Conservation (phyloP, 108 stramenopile species). For the Nitzschia inconspicua region DNA sequence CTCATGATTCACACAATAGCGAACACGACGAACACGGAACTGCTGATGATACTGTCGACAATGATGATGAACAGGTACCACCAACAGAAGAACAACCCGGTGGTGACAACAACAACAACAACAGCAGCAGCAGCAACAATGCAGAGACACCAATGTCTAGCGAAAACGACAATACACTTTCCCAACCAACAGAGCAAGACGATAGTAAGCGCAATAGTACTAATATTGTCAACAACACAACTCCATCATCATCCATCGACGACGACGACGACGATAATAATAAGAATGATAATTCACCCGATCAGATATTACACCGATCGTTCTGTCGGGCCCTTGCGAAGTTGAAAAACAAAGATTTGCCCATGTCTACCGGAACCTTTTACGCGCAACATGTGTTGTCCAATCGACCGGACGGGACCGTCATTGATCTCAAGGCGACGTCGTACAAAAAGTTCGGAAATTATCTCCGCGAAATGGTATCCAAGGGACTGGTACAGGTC, state of each 20-base stretch:
- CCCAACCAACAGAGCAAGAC: too few species aligned
- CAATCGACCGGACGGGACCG: slow-evolving; percentile 34
- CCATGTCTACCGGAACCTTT: slow-evolving; percentile 65
- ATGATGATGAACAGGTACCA: neutral
- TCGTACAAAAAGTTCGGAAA: slow-evolving; percentile 74
- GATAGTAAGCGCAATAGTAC: too few species aligned
- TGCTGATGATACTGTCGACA: slow-evolving; percentile 2
- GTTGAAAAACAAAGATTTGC: slow-evolving; percentile 52
- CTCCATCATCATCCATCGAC: too few species aligned
- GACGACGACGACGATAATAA: too few species aligned
- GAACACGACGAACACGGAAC: slow-evolving; percentile 6
- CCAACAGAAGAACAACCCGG: neutral
- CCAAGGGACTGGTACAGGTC: slow-evolving; percentile 46
- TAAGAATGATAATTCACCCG: slow-evolving; percentile 16
- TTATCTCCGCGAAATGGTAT: slow-evolving; percentile 59
- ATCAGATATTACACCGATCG: slow-evolving; percentile 42
- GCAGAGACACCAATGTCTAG: neutral
- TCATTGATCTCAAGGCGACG: slow-evolving; percentile 66
- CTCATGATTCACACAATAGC: neutral
- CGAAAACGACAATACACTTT: neutral
- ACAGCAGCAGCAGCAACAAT: neutral
- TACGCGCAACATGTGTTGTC: slow-evolving; percentile 65
- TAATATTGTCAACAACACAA: too few species aligned
- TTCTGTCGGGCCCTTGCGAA: slow-evolving; percentile 45
- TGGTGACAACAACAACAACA: neutral